Conservation (phyloP, 2,329 filamentous ascomycete genomes). For the Diaporthe australafricana region DNA sequence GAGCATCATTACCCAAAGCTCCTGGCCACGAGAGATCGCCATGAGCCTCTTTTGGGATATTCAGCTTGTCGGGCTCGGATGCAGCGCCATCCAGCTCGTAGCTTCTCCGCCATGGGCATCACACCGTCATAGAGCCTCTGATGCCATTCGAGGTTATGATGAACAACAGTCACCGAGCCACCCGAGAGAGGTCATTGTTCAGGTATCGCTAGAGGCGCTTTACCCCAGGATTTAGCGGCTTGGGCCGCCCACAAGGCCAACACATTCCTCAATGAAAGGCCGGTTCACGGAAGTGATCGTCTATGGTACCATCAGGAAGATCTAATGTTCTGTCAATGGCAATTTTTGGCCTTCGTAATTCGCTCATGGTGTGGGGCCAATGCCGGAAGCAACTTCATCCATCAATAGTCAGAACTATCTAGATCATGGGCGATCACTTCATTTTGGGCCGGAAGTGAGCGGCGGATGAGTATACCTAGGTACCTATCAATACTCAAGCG, state of each 20-base stretch:
- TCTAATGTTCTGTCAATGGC: neutral
- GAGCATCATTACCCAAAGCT: neutral
- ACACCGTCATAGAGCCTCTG: neutral
- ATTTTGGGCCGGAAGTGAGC: neutral
- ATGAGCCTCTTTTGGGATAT: neutral
- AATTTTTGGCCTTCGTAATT: neutral
- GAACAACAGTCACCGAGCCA: neutral
- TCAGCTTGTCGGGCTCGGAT: neutral
- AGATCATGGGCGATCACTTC: neutral
- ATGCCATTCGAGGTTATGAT: neutral
- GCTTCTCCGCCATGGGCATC: neutral
- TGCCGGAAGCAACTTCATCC: slow-evolving; percentile 4
- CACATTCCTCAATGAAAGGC: neutral
- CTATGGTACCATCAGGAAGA: neutral
- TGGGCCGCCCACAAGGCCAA: neutral
- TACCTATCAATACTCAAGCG: neutral
- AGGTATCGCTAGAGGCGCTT: neutral
- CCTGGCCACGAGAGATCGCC: neutral
- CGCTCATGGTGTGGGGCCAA: slow-evolving; percentile 3
- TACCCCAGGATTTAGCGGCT: neutral
- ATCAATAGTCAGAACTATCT: slow-evolving; percentile 10
- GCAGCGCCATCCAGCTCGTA: neutral
- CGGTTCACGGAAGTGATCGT: neutral
- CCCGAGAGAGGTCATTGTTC: no score
- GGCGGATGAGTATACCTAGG: neutral